A percentile compares a stretch with the other conserved stretches of the same genome.
Evolutionary conservation across 345 rosid species (phyloP).

Genomic region (Eutrema japonicum): DNA sequence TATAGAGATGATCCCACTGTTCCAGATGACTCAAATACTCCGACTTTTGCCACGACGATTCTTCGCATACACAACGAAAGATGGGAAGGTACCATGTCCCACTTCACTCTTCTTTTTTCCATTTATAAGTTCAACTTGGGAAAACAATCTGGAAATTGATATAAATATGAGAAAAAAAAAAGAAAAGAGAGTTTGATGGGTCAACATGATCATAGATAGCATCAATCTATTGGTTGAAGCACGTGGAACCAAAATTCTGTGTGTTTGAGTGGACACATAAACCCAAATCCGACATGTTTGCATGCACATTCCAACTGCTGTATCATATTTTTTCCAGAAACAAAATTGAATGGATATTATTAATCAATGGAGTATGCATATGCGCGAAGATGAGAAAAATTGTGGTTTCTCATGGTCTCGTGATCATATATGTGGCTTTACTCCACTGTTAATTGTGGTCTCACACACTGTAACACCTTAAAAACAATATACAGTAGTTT

Average conservation of each 20-base stretch:
- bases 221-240: not conserved
- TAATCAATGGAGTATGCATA: not conserved
- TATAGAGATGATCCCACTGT: slow-evolving; percentile 93
- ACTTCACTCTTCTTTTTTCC: not conserved
- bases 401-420: not conserved
- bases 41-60: slow-evolving; percentile 85
- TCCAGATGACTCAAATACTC: slow-evolving; percentile 87
- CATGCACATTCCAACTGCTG: not conserved
- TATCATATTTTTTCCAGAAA: not conserved
- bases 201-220: not conserved
- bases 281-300: not conserved
- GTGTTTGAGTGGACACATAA: slow-evolving; percentile 17
- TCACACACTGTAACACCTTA: no score
- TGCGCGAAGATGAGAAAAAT: not conserved
- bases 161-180: not conserved
- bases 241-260: no score
- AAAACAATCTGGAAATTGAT: not conserved
- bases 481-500: not conserved
- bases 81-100: slow-evolving; percentile 82
- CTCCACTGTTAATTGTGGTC: not conserved
- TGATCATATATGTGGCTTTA: slow-evolving; percentile 1
- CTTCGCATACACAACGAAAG: slow-evolving; percentile 92
- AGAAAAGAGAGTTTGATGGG: not conserved
- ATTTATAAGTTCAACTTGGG: slow-evolving; percentile 53
- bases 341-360: not conserved